These are phyloP conservation scores for Jamesozyma piceae DNA, from an alignment of 805 yeast genomes.

Conservation along the genomic window DNA sequence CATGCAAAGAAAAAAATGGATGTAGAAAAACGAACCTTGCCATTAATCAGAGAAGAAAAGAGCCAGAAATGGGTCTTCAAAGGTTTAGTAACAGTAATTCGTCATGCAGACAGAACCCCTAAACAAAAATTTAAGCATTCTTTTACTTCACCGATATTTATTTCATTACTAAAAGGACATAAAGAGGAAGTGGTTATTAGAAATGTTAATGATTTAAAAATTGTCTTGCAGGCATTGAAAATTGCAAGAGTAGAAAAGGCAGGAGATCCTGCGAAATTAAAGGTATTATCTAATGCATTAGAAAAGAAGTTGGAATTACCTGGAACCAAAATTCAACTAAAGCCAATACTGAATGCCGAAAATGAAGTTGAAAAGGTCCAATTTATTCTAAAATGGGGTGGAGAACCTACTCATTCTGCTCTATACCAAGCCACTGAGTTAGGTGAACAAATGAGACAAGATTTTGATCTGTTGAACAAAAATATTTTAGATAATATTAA, in stretches of 20 bases:
- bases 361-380: slow-evolving; percentile 89
- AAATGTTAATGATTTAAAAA: slow-evolving; percentile 74
- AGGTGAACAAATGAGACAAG: slow-evolving; percentile 93
- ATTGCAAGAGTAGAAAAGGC: slow-evolving; percentile 69
- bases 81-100: slow-evolving; percentile 80
- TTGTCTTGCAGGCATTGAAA: slow-evolving; percentile 75
- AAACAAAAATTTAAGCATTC: slow-evolving; percentile 96
- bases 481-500: slow-evolving; percentile 77
- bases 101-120: slow-evolving; percentile 98
- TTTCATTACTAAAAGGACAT: slow-evolving; percentile 83
- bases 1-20: slow-evolving; percentile 47
- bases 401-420: slow-evolving; percentile 98
- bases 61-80: slow-evolving; percentile 92
- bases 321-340: slow-evolving; percentile 92
- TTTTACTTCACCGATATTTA: slow-evolving; percentile 77
- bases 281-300: slow-evolving; percentile 69
- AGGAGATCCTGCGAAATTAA: slow-evolving; percentile 73
- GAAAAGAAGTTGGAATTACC: slow-evolving; percentile 85
- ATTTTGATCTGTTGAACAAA: slow-evolving; percentile 74
- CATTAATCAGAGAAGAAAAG: slow-evolving; percentile 32
- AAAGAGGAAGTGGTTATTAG: slow-evolving; percentile 93
- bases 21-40: slow-evolving; percentile 31
- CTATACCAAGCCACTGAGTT: slow-evolving; percentile 87
- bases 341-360: slow-evolving; percentile 66
- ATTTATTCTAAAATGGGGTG: slow-evolving; percentile 96